Evolutionary conservation across 1,284 basidiomycete genomes (phyloP).

Genomic region (Boletus mariae): DNA sequence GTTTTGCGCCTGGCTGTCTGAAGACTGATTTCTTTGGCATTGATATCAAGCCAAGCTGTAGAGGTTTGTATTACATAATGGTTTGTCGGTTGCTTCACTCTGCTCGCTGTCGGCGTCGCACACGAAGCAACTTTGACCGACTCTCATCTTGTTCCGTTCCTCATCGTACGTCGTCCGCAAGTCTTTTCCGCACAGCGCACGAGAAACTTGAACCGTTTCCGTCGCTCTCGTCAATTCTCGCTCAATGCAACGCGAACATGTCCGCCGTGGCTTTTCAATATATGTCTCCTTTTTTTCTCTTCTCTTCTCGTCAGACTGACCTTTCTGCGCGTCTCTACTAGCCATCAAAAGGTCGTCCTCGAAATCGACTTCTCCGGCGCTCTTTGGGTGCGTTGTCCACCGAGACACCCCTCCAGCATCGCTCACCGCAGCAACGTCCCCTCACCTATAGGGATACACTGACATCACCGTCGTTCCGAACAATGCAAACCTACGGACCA

Average conservation of each 20-base stretch:
- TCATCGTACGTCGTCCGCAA: background rate
- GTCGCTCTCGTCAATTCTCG: conserved; percentile 2
- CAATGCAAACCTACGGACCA: conserved; percentile 68
- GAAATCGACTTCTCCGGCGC: conserved; percentile 83
- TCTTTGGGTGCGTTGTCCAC: conserved; percentile 56
- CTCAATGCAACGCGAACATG: conserved; percentile 66
- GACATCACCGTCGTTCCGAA: conserved; percentile 85
- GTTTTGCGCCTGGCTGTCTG: conserved; percentile 82
- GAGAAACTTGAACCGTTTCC: background rate
- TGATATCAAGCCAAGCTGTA: background rate
- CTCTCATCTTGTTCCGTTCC: background rate
- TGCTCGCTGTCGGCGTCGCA: conserved; percentile 19
- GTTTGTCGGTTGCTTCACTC: conserved; percentile 25
- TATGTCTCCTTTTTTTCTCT: conserved; percentile 47
- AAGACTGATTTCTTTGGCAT: conserved; percentile 84
- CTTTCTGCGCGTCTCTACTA: conserved; percentile 59
- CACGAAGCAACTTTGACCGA: conserved; percentile 17
- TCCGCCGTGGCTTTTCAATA: conserved; percentile 80
- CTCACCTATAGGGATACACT: conserved; percentile 71
- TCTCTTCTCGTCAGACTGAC: conserved; percentile 41
- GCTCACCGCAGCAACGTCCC: conserved; percentile 18
- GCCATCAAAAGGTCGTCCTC: conserved; percentile 88
- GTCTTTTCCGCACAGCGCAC: background rate
- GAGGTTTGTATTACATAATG: conserved; percentile 28
- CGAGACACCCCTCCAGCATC: conserved; percentile 8